phyloP scores from a whole-genome alignment of 2,329 filamentous ascomycete species.

The Nigrospora osmanthi region DNA sequence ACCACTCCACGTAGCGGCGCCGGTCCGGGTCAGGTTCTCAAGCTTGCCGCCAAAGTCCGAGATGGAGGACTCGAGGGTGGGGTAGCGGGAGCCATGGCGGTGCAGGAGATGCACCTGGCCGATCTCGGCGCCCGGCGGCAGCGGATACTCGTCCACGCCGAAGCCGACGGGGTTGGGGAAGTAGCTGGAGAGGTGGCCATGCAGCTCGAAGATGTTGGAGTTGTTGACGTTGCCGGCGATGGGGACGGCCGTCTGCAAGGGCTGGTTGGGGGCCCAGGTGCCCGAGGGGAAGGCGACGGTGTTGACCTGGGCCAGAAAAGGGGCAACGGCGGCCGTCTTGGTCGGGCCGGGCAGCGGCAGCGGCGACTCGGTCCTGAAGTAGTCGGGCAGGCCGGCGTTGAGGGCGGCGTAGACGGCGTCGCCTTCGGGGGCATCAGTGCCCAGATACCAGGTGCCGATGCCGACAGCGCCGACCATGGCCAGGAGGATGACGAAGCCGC shows the following conservation, averaged over 20 bases:
- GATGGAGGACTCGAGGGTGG: conserved; percentile 52
- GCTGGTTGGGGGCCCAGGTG: conserved; percentile 60
- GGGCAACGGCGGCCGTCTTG: conserved; percentile 57
- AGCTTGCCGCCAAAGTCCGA: conserved; percentile 49
- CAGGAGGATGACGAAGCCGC: too few species aligned
- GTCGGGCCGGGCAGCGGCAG: conserved; percentile 54
- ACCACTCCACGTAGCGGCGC: conserved; percentile 45
- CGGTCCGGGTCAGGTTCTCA: conserved; percentile 11
- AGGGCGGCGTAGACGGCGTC: too few species aligned
- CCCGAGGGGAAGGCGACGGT: conserved; percentile 52
- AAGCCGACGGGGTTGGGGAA: conserved; percentile 60
- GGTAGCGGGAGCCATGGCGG: conserved; percentile 67
- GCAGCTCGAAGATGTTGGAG: conserved; percentile 59
- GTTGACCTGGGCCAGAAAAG: conserved; percentile 63
- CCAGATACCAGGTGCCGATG: too few species aligned
- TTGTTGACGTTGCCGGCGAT: conserved; percentile 51
- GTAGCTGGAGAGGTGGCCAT: conserved; percentile 56
- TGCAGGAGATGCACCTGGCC: conserved; percentile 52
- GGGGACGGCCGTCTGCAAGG: conserved; percentile 63
- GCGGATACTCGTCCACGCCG: conserved; percentile 63
- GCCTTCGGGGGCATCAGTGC: too few species aligned
- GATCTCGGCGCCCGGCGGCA: conserved; percentile 60
- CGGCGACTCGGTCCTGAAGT: conserved; percentile 55
- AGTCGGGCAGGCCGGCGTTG: conserved; percentile 38
- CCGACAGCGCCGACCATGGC: too few species aligned